These are phyloP conservation scores for Spencermartinsiella ligniputridi DNA, from an alignment of 1,139 yeast genomes.

Conservation along the genomic window DNA sequence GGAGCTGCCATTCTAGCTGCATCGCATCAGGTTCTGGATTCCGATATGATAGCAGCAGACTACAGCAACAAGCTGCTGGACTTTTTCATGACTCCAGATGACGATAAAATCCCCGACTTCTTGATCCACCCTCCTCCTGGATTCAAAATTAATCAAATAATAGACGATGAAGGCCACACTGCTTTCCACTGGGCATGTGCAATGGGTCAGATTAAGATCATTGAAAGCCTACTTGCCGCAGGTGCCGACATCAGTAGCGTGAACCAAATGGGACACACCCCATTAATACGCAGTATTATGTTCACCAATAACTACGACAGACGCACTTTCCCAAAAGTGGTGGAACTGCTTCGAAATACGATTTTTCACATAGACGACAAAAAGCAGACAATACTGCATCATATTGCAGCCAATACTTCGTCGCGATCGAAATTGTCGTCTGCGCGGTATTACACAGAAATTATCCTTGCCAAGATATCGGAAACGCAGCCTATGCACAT, in stretches of 20 bases:
- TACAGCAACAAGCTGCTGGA: constrained; percentile 45
- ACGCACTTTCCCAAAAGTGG: constrained; percentile 65
- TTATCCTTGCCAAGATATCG: constrained; percentile 62
- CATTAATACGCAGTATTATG: constrained; percentile 74
- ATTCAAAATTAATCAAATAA: constrained; percentile 77
- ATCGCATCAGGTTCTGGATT: constrained; percentile 26
- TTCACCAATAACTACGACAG: constrained; percentile 86
- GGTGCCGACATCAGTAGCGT: constrained; percentile 77
- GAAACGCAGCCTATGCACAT: constrained; percentile 53
- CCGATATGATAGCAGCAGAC: constrained; percentile 35
- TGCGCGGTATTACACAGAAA: constrained; percentile 78
- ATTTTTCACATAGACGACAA: constrained; percentile 63
- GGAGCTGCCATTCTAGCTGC: constrained; percentile 1
- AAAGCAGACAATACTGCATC: constrained; percentile 72
- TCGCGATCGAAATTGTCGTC: constrained; percentile 63
- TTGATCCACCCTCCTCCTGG: constrained; percentile 71
- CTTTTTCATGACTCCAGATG: constrained; percentile 67
- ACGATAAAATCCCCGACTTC: constrained; percentile 67
- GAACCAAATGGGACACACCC: constrained; percentile 75
- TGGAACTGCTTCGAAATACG: constrained; percentile 64
- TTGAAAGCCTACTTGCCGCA: constrained; percentile 60
- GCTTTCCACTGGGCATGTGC: constrained; percentile 98
- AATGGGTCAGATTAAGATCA: constrained; percentile 72
- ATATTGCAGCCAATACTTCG: constrained; percentile 61
- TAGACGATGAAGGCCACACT: constrained; percentile 95